Conservation (phyloP, 2,329 filamentous ascomycete species). For the Aspergillus brunneoviolaceus region DNA sequence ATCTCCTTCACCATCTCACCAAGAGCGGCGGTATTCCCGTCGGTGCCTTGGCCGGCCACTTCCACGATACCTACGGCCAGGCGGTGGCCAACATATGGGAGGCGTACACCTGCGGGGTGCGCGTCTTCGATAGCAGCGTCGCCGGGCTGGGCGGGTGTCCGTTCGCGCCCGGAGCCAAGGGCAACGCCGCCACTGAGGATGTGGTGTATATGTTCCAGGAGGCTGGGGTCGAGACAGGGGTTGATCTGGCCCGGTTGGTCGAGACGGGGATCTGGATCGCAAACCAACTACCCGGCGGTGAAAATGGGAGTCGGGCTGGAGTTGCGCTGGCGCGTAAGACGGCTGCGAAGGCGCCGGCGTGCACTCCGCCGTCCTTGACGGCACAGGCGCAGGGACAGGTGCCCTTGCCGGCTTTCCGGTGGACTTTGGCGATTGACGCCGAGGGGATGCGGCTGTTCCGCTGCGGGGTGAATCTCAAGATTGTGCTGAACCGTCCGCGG, state of each 20-base stretch:
- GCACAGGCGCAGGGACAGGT: background rate
- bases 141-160: constrained; percentile 81
- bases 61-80: constrained; percentile 86
- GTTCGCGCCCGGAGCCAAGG: constrained; percentile 80
- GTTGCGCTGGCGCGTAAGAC: constrained; percentile 21
- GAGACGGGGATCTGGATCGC: constrained; percentile 72
- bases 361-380: background rate
- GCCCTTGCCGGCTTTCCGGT: constrained; percentile 9
- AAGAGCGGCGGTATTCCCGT: constrained; percentile 57
- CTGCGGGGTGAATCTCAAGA: constrained; percentile 33
- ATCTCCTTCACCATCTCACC: constrained; percentile 34
- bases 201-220: constrained; percentile 66
- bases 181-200: constrained; percentile 83
- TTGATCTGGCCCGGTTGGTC: constrained; percentile 62
- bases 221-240: constrained; percentile 70
- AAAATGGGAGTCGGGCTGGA: constrained; percentile 27
- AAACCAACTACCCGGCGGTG: constrained; percentile 32
- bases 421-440: constrained; percentile 20
- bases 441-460: constrained; percentile 31
- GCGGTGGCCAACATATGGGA: constrained; percentile 80
- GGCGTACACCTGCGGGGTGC: constrained; percentile 72
- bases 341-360: no score
- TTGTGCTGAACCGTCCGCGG: constrained; percentile 13
- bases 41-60: constrained; percentile 76
- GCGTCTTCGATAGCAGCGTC: constrained; percentile 77